These are phyloP conservation scores for Amanita jacksonii DNA, from an alignment of 768 basidiomycete species.

Conservation along the genomic window DNA sequence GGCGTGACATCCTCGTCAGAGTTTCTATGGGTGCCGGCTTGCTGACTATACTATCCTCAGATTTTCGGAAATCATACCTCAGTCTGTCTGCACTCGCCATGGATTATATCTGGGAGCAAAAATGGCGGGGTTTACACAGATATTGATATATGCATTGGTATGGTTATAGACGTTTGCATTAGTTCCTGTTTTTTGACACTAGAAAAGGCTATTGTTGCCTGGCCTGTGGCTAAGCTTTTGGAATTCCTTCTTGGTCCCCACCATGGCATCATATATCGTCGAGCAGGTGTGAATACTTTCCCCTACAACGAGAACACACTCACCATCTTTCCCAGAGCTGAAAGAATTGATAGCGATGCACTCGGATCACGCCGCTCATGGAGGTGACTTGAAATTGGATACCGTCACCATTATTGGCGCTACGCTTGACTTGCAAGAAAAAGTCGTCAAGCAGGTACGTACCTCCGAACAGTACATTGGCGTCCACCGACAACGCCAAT, in stretches of 20 bases:
- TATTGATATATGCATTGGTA: slow-evolving; percentile 64
- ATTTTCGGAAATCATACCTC: slow-evolving; percentile 88
- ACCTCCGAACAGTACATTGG: not conserved
- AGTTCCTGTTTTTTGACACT: not conserved
- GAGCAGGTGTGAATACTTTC: slow-evolving; percentile 36
- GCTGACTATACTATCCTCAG: slow-evolving; percentile 26
- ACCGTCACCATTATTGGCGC: slow-evolving; percentile 88
- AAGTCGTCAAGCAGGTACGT: slow-evolving; percentile 59
- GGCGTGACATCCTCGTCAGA: not conserved
- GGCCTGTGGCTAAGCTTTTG: slow-evolving; percentile 80
- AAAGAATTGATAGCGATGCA: slow-evolving; percentile 92
- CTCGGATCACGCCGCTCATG: slow-evolving; percentile 56
- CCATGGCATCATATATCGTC: slow-evolving; percentile 86
- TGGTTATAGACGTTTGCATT: not conserved
- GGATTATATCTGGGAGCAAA: slow-evolving; percentile 84
- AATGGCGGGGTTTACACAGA: slow-evolving; percentile 62
- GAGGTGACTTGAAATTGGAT: slow-evolving; percentile 79
- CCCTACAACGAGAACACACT: not conserved
- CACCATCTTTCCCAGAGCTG: slow-evolving; percentile 37
- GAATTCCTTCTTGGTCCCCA: slow-evolving; percentile 72
- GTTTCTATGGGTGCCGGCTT: not conserved
- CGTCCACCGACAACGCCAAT: not conserved
- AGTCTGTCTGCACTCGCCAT: slow-evolving; percentile 86
- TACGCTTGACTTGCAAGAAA: slow-evolving; percentile 82
- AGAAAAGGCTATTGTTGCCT: slow-evolving; percentile 60